Base-by-base conservation (phyloP, 2,329 filamentous ascomycete genomes). In the Penicillium carneum region DNA sequence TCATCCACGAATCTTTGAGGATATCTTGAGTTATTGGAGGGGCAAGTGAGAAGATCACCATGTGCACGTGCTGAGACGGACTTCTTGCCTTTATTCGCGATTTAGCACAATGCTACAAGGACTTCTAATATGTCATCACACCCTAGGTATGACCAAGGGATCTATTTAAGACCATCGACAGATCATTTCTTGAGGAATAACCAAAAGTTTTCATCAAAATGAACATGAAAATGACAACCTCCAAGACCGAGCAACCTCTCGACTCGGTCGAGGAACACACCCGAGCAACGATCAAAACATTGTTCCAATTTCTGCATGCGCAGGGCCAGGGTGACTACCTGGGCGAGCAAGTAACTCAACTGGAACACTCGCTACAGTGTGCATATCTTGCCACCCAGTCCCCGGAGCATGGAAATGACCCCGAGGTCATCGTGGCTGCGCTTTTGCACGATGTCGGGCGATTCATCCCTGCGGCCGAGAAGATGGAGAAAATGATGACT, bases 391-490 rank as follows among this genome's bases (percentile, higher is more conserved):
- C 72, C 0, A 57, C 62, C 1, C 43, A 67, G 33, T 68, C 65
- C 10, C 5, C 59, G 2, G 41, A 70, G 39, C 63, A 71, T 23
- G 62, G 61, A 2, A 54, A 63, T 14, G 72, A 74, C 51, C 51
- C 63, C 4, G 71, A 74, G 41, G 69, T 71, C 10, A 62, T 75
- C n/a, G 61, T 75, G 11, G 72, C 63, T 16, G 70, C 72, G 4
- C 57, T 75, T 18, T 63, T 75, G 3, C 71, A 75, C 45, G 72
- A 74, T 59, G 69, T 75, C 23, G 72, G 71, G 7, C 70, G 72
- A 3, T 75, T 75, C 59, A 73, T 75, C 34, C 72, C 71, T 0
- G 69, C 67, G 2, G 70, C 71, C 2, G 59, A 68, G 43, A 65
- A 71, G 12, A 74, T 73, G 70, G 58, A 57, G 0, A 65, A 62